Evolutionary conservation across 1,139 yeast species (phyloP), one percentile per base, ranked within the genome.

Genomic region (Debaryomyces udenii): DNA sequence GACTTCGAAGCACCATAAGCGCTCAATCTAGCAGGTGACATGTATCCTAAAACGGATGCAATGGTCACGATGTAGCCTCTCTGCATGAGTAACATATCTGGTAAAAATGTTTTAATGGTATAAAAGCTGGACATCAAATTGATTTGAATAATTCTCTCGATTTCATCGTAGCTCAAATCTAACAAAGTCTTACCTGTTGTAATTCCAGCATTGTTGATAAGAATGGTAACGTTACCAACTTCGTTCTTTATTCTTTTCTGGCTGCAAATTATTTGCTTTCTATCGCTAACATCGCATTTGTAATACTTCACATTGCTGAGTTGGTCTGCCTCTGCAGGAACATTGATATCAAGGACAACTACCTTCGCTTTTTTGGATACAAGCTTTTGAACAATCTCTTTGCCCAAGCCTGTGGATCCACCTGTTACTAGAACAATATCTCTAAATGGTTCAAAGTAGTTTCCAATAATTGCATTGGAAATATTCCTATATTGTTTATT

Each of bases 1-100:
- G 96, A 84, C 60, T 91, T 91, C 6, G 95, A 79, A 0, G 97
- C 96, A 0, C 96, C 96, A 54, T 91, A 91, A 0, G 87, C 87
- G 50, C 86, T 78, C 42, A 88, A 68, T 26, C 83, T 68, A 5
- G 96, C 93, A 0, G 97, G 97, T 0, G 95, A 78, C 71, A 86
- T 74, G 48, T 85, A 83, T 0, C 96, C 97, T 42, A 91, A 68
- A 0, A 88, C 88, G 0, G 96, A 87, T 0, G 93, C 89, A 27
- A 91, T 69, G 3, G 91, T 86, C 22, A 91, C 80, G 13, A 93
- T 74, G 56, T 83, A 87, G 0, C 97, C 96, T 31, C 94, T 68
- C 40, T 73, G 68, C 14, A 59, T 48, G n/a, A 52, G 57, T 3
- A 86, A 48, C 94, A 91, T 87, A 30, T 66, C 79, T 0, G 96